Percentiles rank a stretch among this genome's conserved stretches.
phyloP scores from a whole-genome alignment of 2,329 filamentous ascomycete species.

The Cladosporium cucumerinum region DNA sequence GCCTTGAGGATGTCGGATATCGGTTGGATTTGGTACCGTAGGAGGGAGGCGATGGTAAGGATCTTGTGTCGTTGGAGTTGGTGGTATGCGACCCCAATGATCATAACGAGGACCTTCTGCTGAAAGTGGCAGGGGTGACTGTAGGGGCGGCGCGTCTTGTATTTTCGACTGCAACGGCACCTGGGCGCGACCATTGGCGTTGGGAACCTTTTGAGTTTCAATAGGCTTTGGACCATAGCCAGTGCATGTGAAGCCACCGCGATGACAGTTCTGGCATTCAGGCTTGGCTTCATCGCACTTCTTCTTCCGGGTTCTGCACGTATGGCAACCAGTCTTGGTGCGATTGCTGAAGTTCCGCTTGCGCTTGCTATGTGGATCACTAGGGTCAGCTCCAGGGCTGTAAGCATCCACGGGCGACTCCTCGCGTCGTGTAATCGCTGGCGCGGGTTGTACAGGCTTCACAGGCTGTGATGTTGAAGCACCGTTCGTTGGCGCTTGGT shows the following conservation, averaged over 20 bases:
- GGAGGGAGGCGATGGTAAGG: background rate
- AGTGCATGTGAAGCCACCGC: slow-evolving; percentile 85
- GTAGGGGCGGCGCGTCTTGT: background rate
- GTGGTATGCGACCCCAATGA: slow-evolving; percentile 23
- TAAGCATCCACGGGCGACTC: background rate
- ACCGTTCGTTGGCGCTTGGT: background rate
- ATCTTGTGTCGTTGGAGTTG: background rate
- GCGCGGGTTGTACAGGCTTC: background rate
- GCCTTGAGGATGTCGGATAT: background rate
- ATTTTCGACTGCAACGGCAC: slow-evolving; percentile 20
- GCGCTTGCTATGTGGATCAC: slow-evolving; percentile 49
- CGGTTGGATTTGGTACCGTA: background rate
- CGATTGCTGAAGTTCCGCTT: slow-evolving; percentile 88
- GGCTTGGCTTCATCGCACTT: slow-evolving; percentile 96
- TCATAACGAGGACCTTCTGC: slow-evolving; percentile 18
- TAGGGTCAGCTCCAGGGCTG: background rate
- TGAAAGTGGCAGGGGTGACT: background rate
- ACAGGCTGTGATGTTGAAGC: background rate
- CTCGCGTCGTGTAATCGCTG: background rate
- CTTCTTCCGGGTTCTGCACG: slow-evolving; percentile 89
- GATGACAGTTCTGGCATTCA: slow-evolving; percentile 86
- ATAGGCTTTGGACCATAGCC: slow-evolving; percentile 64
- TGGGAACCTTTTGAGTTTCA: background rate
- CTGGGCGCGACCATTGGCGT: slow-evolving; percentile 12
- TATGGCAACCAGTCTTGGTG: slow-evolving; percentile 93